Evolutionary conservation across 2,329 filamentous ascomycete species (phyloP), one percentile per base, ranked within the genome.

Genomic region (Pseudogymnoascus sp.): DNA sequence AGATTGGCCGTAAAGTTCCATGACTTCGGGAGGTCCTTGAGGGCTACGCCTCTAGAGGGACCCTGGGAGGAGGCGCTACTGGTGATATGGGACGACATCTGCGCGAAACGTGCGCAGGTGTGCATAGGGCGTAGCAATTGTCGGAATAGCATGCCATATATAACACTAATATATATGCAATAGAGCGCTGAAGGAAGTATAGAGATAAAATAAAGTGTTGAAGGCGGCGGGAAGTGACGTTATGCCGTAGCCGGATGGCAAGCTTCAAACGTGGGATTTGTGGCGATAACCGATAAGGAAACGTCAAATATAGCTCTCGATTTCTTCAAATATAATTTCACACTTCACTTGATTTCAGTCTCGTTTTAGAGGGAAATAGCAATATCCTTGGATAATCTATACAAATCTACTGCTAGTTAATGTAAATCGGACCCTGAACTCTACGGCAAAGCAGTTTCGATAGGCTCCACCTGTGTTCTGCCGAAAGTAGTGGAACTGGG

Each of bases 1-100:
- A 97, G 79, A 6, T 79, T 79, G n/a, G 81, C 80, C 14, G 84
- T 86, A 69, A 86, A 86, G 62, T 74, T 80, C 85, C 85, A 88
- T 62, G 84, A 82, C 71, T 87, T 88, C 39, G 84, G 84, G 14
- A 88, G 77, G 60, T 84, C 79, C 67, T 77, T 76, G 58, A 88
- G 74, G 16, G 76, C 68, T 35, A 58, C 67, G 9, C 70, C 16
- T 42, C 64, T 62, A 16, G 69, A 64, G 12, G 63, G 49, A 52
- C 63, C 63, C 55, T 67, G 69, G 9, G 61, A 60, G 19, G 60
- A 65, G 19, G 62, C 66, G 60, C 63, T 61, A 28, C 59, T 67
- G 4, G 73, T 75, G 39, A 79, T 62, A 64, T 80, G 77, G 25
- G 76, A 74, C 49, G 74, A 72, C 78, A 80, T 80, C 69, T 77